Evolutionary conservation across 495 filamentous ascomycete genomes (phyloP), one percentile per base, ranked within the genome.

Genomic region (Aspergillus indologenus): DNA sequence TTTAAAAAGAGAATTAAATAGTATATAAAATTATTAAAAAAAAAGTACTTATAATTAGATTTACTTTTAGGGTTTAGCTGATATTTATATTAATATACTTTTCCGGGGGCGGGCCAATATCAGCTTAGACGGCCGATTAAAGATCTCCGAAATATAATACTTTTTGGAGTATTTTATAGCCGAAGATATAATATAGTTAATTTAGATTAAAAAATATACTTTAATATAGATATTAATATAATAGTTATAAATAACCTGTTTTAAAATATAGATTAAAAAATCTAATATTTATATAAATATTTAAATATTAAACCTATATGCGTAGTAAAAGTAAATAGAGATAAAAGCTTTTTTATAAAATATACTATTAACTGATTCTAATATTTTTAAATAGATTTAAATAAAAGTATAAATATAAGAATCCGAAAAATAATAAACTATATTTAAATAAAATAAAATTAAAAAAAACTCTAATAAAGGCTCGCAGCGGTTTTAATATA

Each of bases 401-500:
- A n/a, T n/a, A n/a, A n/a, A n/a, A n/a, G n/a, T n/a, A n/a, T n/a
- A n/a, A n/a, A n/a, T n/a, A n/a, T n/a, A n/a, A n/a, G n/a, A n/a
- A n/a, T n/a, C n/a, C n/a, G n/a, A n/a, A n/a, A n/a, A n/a, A n/a
- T n/a, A n/a, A n/a, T n/a, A n/a, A n/a, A n/a, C n/a, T n/a, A n/a
- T n/a, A n/a, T n/a, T n/a, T 86, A 78, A 80, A 84, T 86, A 87
- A 81, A 82, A 83, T 84, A 81, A 87, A 86, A 83, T 80, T 81
- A 86, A 83, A 86, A 83, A 82, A 87, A 87, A 87, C 81, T 86
- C 84, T 85, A 78, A 81, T 86, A 79, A 81, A 86, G 80, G 83
- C 81, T 83, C 81, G 81, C 79, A 85, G 82, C 79, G 80, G 82
- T 87, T 86, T 81, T 86, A n/a, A n/a, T 81, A 81, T 86, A 82